These are phyloP conservation scores for Globisporangium heterothallicum DNA, from an alignment of 352 stramenopile species.

Conservation along the genomic window DNA sequence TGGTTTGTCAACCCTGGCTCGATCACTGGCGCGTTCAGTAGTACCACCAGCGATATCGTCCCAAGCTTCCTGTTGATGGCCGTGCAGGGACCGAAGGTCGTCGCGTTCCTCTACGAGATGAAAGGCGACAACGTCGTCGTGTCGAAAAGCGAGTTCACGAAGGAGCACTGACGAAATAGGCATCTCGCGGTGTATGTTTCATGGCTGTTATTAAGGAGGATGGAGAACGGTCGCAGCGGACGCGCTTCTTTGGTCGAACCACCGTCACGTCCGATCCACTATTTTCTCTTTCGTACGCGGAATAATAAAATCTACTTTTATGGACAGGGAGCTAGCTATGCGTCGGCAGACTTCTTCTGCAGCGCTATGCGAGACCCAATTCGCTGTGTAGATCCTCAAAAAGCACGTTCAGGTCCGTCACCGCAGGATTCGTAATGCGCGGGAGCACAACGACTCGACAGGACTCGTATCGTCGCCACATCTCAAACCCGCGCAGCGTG, in stretches of 20 bases:
- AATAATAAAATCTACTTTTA: slow-evolving; percentile 10
- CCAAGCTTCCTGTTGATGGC: slow-evolving; percentile 98
- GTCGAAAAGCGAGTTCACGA: slow-evolving; percentile 87
- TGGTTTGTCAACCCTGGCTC: slow-evolving; percentile 97
- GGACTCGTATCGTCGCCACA: slow-evolving; percentile 80
- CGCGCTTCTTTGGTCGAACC: neutral
- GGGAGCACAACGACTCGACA: slow-evolving; percentile 66
- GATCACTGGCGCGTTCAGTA: slow-evolving; percentile 95
- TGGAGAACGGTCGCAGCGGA: neutral
- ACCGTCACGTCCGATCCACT: neutral
- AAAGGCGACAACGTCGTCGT: slow-evolving; percentile 77
- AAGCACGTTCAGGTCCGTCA: slow-evolving; percentile 58
- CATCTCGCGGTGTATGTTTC: neutral
- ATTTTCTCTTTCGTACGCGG: slow-evolving; percentile 1
- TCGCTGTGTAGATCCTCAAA: slow-evolving; percentile 71
- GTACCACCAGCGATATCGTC: slow-evolving; percentile 61
- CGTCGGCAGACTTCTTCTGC: neutral
- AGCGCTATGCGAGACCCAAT: slow-evolving; percentile 23
- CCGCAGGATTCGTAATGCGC: slow-evolving; percentile 66
- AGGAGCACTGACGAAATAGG: slow-evolving; percentile 36
- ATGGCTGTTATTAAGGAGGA: neutral
- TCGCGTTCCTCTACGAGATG: slow-evolving; percentile 96
- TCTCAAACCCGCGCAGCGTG: slow-evolving; percentile 80
- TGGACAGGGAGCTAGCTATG: no score
- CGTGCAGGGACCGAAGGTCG: slow-evolving; percentile 94